Conservation (phyloP, 1,139 yeast genomes). For the Lodderomyces orthopsilosis region DNA sequence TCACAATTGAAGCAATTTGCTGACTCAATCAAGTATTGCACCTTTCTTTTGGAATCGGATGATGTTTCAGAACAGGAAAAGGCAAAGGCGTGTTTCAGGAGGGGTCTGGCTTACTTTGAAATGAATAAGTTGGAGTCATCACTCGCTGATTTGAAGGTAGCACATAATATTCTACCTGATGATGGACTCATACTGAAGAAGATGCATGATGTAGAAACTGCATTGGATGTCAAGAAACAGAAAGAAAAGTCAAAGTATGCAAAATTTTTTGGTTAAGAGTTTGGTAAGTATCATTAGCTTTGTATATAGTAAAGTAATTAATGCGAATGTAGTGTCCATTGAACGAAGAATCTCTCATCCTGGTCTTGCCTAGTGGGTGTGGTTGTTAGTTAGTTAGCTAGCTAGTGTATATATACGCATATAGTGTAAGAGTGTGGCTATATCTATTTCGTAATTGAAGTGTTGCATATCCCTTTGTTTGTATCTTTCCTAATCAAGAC, state of each 20-base stretch:
- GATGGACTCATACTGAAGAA: constrained; percentile 52
- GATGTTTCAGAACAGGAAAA: constrained; percentile 36
- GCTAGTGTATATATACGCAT: too few species aligned
- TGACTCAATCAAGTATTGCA: constrained; percentile 50
- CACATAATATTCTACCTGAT: constrained; percentile 42
- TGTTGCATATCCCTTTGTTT: not conserved
- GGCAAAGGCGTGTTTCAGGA: constrained; percentile 64
- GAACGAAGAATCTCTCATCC: too few species aligned
- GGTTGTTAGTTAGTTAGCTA: not conserved
- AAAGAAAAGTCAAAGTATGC: constrained; percentile 54
- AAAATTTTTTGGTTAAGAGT: constrained; percentile 43
- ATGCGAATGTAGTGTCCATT: not conserved
- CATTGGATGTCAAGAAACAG: constrained; percentile 41
- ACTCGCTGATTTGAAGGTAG: constrained; percentile 41
- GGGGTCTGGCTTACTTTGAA: constrained; percentile 48
- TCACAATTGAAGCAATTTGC: constrained; percentile 46
- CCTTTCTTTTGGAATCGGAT: constrained; percentile 53
- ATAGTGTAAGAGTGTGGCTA: too few species aligned
- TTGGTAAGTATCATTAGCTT: not conserved
- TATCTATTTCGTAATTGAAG: not conserved
- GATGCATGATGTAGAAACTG: constrained; percentile 35
- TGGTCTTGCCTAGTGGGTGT: too few species aligned
- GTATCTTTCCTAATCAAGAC: not conserved
- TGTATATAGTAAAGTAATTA: not conserved
- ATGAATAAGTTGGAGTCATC: constrained; percentile 52